A percentile compares a stretch with the other conserved stretches of the same genome.
phyloP scores from a whole-genome alignment of 345 rosid genomes.

The Hypericum perforatum region DNA sequence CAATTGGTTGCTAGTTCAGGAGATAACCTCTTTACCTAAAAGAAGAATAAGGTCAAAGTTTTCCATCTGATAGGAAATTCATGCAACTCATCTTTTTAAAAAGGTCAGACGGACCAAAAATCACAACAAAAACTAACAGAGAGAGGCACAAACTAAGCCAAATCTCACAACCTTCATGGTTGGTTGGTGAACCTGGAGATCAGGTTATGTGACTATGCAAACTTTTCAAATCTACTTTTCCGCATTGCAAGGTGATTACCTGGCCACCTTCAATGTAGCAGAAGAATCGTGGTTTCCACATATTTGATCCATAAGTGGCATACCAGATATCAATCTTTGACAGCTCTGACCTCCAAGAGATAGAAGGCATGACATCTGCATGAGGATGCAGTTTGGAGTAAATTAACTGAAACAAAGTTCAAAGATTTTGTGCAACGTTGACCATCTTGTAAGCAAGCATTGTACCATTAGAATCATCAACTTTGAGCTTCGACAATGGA shows the following conservation, averaged over 20 bases:
- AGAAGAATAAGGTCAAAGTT: too few relatives aligned
- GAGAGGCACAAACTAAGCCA: not conserved
- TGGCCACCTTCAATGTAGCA: slow-evolving; percentile 85
- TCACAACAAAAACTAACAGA: not conserved
- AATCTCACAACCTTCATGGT: not conserved
- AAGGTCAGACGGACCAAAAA: too few relatives aligned
- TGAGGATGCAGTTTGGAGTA: slow-evolving; percentile 16
- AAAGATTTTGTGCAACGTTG: not conserved
- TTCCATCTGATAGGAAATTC: too few relatives aligned
- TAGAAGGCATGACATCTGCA: slow-evolving; percentile 16
- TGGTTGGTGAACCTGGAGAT: too few relatives aligned
- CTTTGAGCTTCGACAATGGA: slow-evolving; percentile 49
- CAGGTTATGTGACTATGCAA: too few relatives aligned
- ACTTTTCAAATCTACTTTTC: too few relatives aligned
- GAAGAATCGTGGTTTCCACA: slow-evolving; percentile 72
- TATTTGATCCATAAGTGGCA: slow-evolving; percentile 76
- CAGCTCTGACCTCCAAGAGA: slow-evolving; percentile 55
- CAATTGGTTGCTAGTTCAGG: not conserved
- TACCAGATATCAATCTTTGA: slow-evolving; percentile 69
- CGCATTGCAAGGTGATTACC: slow-evolving; percentile 26
- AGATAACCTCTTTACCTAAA: not conserved
- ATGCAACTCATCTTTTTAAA: too few relatives aligned
- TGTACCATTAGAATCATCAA: slow-evolving; percentile 36
- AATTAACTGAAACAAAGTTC: not conserved
- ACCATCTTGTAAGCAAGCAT: slow-evolving; percentile 3